Evolutionary conservation across 306 rosid species (phyloP).

Genomic region (Lathyrus aphaca): DNA sequence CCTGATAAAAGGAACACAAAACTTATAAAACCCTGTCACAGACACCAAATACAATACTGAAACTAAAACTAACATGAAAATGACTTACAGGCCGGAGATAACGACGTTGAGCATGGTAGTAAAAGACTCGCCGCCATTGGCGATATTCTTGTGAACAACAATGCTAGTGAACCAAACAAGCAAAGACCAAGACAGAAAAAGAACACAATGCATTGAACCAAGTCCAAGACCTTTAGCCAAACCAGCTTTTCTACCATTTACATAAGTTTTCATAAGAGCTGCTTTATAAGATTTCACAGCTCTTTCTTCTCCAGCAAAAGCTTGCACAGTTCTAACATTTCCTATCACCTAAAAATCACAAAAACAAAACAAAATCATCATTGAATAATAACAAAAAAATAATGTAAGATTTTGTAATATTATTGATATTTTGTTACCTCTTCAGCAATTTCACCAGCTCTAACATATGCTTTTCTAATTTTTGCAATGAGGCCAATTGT

Average conservation of each 20-base stretch:
- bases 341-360: conserved; percentile 71
- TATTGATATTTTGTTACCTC: conserved; percentile 42
- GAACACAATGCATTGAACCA: conserved; percentile 88
- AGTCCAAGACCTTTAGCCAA: conserved; percentile 93
- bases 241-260: conserved; percentile 78
- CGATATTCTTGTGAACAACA: conserved; percentile 84
- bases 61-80: conserved; percentile 13
- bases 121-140: conserved; percentile 95
- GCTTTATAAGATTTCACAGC: conserved; percentile 74
- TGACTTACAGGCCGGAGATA: conserved; percentile 91
- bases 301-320: conserved; percentile 93
- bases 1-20: conserved; percentile 44
- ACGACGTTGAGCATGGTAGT: conserved; percentile 98
- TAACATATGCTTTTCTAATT: conserved; percentile 76
- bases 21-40: neutral
- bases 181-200: conserved; percentile 89
- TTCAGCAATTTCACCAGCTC: conserved; percentile 96
- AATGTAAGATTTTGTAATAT: too few relatives aligned
- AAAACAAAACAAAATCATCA: neutral
- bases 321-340: conserved; percentile 93
- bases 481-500: conserved; percentile 82
- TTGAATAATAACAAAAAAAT: neutral
- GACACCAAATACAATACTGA: neutral
- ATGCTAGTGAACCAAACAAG: conserved; percentile 92
- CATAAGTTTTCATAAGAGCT: conserved; percentile 73